Conservation (phyloP, 495 filamentous ascomycete genomes). For the Aspergillus conjunctus region DNA sequence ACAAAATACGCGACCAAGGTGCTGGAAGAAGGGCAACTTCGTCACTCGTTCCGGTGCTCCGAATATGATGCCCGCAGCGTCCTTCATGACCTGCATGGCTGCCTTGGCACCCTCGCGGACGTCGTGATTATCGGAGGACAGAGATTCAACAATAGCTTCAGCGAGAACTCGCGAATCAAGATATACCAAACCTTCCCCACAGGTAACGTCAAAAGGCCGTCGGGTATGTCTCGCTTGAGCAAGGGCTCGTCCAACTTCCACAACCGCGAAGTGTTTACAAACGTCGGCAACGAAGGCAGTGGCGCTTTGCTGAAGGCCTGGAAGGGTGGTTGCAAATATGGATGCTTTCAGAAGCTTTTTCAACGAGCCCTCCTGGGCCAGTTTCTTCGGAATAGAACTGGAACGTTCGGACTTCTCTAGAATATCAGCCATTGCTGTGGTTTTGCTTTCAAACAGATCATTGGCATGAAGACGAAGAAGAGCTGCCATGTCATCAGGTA, state of each 20-base stretch:
- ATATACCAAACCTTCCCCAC: constrained; percentile 82
- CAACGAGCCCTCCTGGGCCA: constrained; percentile 75
- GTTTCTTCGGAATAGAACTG: constrained; percentile 81
- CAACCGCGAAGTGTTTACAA: constrained; percentile 83
- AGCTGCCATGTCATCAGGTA: constrained; percentile 86
- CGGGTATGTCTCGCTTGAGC: constrained; percentile 70
- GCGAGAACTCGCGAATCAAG: constrained; percentile 84
- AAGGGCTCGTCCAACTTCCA: constrained; percentile 84
- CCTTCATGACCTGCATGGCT: constrained; percentile 73
- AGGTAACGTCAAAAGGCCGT: constrained; percentile 76
- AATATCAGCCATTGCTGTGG: constrained; percentile 60
- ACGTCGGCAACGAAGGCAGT: constrained; percentile 73
- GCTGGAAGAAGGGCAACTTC: constrained; percentile 77
- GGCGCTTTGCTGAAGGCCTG: constrained; percentile 74
- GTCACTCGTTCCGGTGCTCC: constrained; percentile 69
- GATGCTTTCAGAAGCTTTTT: constrained; percentile 87
- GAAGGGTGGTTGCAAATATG: constrained; percentile 81
- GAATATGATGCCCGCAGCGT: constrained; percentile 78
- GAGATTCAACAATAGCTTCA: constrained; percentile 82
- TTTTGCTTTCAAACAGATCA: constrained; percentile 73
- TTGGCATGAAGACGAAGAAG: constrained; percentile 85
- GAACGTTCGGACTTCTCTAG: constrained; percentile 70
- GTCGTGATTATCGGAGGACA: constrained; percentile 76
- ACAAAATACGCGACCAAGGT: constrained; percentile 78
- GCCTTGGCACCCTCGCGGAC: constrained; percentile 84